Base-by-base conservation (phyloP, 2,329 filamentous ascomycete species). In the Claviceps sp. region DNA sequence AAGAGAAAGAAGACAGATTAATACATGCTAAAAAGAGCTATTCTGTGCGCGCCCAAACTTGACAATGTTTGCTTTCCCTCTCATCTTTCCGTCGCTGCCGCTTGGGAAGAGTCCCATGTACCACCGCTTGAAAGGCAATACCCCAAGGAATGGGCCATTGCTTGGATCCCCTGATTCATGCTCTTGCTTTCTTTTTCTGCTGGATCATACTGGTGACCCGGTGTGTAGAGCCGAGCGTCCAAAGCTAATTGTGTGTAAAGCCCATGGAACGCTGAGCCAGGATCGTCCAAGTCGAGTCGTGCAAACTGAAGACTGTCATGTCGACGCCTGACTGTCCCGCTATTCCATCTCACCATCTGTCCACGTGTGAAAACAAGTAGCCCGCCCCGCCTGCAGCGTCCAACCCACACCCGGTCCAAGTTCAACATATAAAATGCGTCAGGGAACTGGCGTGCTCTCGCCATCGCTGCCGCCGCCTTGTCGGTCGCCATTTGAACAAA, bases 21-120 rank as follows among this genome's bases (percentile, higher is more conserved):
- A 71, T 74, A 74, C 71, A 74, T 72, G 67, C 67, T 68, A 62
- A 70, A 68, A 63, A 67, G 65, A 20, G 18, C 40, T 20, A 20
- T 20, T 42, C 30, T 14, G 38, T 18, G 38, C 38, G 16, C 7
- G 16, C 40, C 40, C 40, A 20, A 11, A 42, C 9, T 22, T 20
- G 8, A 9, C 8, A 20, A 11, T 14, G 18, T 42, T 20, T 20
- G 13, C n/a, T 42, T 20, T 60, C 63, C 58, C 56, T 55, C 57
- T 59, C 59, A 57, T 52, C 51, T 51, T 53, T 54, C 53, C 54
- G 30, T n/a, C 38, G 16, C 38, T 41, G n/a, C n/a, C 40, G 11
- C 40, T 34, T 34, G 30, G 3, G 30, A 34, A 11, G 30, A 34
- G 30, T 4, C 30, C 30, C 30, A 11, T 4, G 30, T 34, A 34